Evolutionary conservation across 257 asterid genomes (phyloP), one percentile per base, ranked within the genome.

Genomic region (Capsicum rhomboideum): DNA sequence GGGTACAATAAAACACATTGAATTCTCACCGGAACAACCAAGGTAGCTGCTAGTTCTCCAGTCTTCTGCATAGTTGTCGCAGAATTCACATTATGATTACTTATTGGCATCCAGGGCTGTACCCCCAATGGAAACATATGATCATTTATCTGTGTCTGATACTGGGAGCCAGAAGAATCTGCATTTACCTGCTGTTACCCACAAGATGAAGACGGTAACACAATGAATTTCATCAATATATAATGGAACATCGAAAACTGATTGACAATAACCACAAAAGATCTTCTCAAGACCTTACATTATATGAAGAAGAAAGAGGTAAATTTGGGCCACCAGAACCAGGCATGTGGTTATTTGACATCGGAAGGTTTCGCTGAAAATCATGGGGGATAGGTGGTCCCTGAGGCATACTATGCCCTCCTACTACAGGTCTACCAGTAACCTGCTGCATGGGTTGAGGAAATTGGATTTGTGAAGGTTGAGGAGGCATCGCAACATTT

Each of bases 391-490:
- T 87, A 49, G 93, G 91, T 78, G 90, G 95, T 81, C 89, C 92
- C 82, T 89, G 96, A 55, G 92, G 91, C 89, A 86, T 85, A 83
- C 80, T 84, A 78, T 89, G 94, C 53, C 89, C 97, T 85, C 88
- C 85, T 55, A 84, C 82, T 80, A 90, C 82, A 42, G 93, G 91
- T 80, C 95, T 88, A 83, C 84, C 89, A 82, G 90, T 91, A 53
- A n/a, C n/a, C n/a, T n/a, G n/a, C n/a, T n/a, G n/a, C n/a, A 90
- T 87, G 55, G 88, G 89, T 85, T 91, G 97, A 87, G 93, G 94
- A 89, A 89, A 93, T 82, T 89, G 97, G 82, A 89, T 55, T 54
- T 86, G 93, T 42, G 91, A 86, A 63, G 92, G 91, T 64, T 90
- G 94, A 79, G 91, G 93, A 17, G 95, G 93, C 93, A 94, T 87